A percentile compares a stretch with the other conserved stretches of the same genome.
Conservation (phyloP, 805 yeast genomes). For the Wickerhamomyces chambardii region DNA sequence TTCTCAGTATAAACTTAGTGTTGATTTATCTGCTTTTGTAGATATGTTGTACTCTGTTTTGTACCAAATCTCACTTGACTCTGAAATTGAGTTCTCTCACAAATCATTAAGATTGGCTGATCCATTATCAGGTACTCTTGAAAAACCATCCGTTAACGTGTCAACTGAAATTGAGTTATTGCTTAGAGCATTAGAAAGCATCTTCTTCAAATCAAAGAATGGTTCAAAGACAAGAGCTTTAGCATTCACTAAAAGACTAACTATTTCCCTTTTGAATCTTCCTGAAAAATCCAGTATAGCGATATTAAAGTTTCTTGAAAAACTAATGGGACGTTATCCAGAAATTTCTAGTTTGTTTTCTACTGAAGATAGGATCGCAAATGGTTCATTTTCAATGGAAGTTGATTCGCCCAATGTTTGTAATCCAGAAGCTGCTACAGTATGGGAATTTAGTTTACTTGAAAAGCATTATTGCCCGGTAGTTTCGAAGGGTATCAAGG, state of each 20-base stretch:
- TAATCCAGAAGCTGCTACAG: constrained; percentile 80
- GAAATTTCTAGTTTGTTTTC: constrained; percentile 69
- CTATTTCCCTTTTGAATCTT: constrained; percentile 55
- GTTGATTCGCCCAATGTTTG: constrained; percentile 61
- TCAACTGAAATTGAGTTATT: constrained; percentile 85
- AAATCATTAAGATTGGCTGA: constrained; percentile 75
- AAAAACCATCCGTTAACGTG: constrained; percentile 71
- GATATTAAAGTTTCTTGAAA: constrained; percentile 66
- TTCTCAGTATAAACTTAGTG: constrained; percentile 57
- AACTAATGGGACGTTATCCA: constrained; percentile 62
- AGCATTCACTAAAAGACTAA: constrained; percentile 78
- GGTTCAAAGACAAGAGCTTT: constrained; percentile 61
- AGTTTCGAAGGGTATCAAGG: constrained; percentile 58
- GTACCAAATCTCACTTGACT: constrained; percentile 61
- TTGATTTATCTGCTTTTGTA: constrained; percentile 78
- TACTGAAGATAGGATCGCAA: constrained; percentile 81
- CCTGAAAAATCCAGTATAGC: constrained; percentile 89
- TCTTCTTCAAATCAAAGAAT: constrained; percentile 69
- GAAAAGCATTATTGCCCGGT: constrained; percentile 79
- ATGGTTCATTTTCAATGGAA: constrained; percentile 67
- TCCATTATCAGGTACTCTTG: constrained; percentile 42
- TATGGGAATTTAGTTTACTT: constrained; percentile 81
- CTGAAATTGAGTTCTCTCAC: constrained; percentile 81
- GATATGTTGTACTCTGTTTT: constrained; percentile 64
- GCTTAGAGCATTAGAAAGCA: constrained; percentile 65